Evolutionary conservation across 2,329 filamentous ascomycete species (phyloP).

Genomic region (Knoxdaviesia capensis): DNA sequence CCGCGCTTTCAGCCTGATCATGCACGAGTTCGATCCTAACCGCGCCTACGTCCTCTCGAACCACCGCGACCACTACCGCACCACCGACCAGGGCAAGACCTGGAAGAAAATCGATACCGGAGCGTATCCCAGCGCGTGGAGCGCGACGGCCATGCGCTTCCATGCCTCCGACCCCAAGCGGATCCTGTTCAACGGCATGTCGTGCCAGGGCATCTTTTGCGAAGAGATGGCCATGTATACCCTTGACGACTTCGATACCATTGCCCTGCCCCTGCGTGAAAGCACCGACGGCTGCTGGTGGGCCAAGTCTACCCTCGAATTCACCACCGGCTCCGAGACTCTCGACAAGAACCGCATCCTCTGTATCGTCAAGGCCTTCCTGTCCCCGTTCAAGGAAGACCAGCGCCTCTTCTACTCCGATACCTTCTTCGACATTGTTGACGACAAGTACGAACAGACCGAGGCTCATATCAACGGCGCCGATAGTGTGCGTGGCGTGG

Average conservation of each 20-base stretch:
- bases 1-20: constrained; percentile 39
- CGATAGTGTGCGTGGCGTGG: constrained; percentile 57
- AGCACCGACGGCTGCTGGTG: constrained; percentile 66
- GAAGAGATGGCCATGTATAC: constrained; percentile 53
- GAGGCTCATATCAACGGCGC: constrained; percentile 62
- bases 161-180: constrained; percentile 68
- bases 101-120: constrained; percentile 59
- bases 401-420: constrained; percentile 68
- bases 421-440: constrained; percentile 48
- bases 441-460: constrained; percentile 32
- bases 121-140: constrained; percentile 31
- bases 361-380: constrained; percentile 58
- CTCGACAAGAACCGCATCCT: constrained; percentile 52
- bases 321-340: constrained; percentile 46
- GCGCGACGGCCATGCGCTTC: constrained; percentile 40
- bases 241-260: constrained; percentile 59
- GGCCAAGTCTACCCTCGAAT: constrained; percentile 59
- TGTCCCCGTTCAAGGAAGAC: constrained; percentile 50
- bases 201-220: constrained; percentile 45
- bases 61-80: constrained; percentile 57
- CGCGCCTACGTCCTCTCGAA: constrained; percentile 65
- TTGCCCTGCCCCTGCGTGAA: constrained; percentile 42
- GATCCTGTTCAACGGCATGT: constrained; percentile 65
- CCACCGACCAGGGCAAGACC: constrained; percentile 59
- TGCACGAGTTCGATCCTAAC: constrained; percentile 60